phyloP scores from a whole-genome alignment of 106 monocot species.

The Cymbidium sinense region DNA sequence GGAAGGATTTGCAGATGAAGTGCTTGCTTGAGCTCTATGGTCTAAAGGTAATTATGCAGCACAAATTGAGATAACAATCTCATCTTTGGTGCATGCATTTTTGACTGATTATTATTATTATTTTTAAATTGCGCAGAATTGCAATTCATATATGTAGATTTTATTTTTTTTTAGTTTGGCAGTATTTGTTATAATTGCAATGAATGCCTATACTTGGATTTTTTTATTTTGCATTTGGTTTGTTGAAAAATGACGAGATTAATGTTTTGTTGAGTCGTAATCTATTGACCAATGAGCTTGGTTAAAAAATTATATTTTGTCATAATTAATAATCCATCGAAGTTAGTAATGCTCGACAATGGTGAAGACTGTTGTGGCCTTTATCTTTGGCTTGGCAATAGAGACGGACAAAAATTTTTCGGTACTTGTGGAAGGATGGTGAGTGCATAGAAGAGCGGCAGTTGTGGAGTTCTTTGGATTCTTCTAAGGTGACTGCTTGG shows the following conservation, averaged over 20 bases:
- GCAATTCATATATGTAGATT: background rate
- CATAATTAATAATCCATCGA: background rate
- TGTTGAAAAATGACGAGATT: background rate
- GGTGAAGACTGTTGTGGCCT: too few species aligned
- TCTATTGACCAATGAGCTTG: too few species aligned
- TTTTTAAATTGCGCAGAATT: background rate
- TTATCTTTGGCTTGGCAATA: too few species aligned
- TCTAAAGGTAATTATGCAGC: conserved; percentile 54
- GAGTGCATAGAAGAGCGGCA: too few species aligned
- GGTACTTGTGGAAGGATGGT: too few species aligned
- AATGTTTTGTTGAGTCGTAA: too few species aligned
- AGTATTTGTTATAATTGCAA: background rate
- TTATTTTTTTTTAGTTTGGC: background rate
- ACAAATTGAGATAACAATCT: background rate
- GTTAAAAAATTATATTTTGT: background rate
- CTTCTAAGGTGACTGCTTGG: too few species aligned
- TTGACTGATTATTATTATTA: background rate
- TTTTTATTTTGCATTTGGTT: background rate
- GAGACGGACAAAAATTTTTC: too few species aligned
- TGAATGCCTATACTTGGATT: background rate
- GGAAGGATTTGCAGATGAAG: conserved; percentile 95
- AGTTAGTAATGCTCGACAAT: background rate
- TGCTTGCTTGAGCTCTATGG: conserved; percentile 98
- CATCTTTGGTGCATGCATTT: background rate
- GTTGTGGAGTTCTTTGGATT: too few species aligned